Base-by-base conservation (phyloP, 2,329 filamentous ascomycete genomes). In the Cladosporium sp. region DNA sequence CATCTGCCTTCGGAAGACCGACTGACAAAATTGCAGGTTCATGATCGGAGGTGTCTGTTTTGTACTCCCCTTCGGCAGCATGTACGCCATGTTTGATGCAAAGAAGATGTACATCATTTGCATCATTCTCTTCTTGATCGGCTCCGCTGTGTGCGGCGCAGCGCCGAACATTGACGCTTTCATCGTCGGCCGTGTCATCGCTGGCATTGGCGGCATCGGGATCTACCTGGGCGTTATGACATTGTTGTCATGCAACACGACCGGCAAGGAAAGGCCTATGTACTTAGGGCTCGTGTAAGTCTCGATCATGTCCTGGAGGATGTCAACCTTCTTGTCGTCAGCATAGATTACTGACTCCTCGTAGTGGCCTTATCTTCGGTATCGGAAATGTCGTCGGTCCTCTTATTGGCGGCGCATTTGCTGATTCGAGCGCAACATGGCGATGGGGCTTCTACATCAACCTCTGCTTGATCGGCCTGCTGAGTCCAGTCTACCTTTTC, bases 401-500 rank as follows among this genome's bases (percentile, higher is more conserved):
- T 32, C 26, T 58, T 41, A 34, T 69, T 38, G 69, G 68, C 54
- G 68, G 68, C 21, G 67, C 51, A 28, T 66, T 70, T 24, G 67
- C 66, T 28, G 52, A 49, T 21, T 49, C 36, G 24, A 47, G 44
- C 54, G 66, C 58, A 14, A 67, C 66, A 28, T 68, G 69, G 68
- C 54, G 68, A 30, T 70, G 62, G 68, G 68, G 34, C n/a, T 71
- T 71, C 62, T 71, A 71, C 65, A 65, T 71, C 32, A 70, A 68
- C 65, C 34, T 58, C 11, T 21, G n/a, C 12, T 44, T 84, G 57
- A 79, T 83, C 0, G 85, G 76, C 8, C 71, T 79, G 8, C 76
- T 78, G 34, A 73, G 79, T 3, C 80, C 83, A 0, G 76, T 81
- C 30, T 79, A 81, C 28, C 28, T 86, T 32, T 81, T 83, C 67